These are phyloP conservation scores for Heimioporus punctisporus DNA, from an alignment of 1,284 basidiomycete genomes.

Conservation along the genomic window DNA sequence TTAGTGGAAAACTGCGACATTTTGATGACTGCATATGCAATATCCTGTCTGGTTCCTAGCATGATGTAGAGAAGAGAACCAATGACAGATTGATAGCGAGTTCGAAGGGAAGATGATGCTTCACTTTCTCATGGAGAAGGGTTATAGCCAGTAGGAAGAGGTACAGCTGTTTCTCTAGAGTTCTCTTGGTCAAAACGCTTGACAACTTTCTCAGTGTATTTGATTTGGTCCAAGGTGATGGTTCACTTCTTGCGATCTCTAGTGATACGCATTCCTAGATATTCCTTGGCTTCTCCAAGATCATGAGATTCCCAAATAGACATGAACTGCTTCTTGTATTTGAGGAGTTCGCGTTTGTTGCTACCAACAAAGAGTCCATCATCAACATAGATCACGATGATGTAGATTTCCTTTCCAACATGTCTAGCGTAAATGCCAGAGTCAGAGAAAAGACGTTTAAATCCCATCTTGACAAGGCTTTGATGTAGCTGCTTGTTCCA, in stretches of 20 bases:
- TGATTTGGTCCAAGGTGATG: background rate
- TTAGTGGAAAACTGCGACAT: slow-evolving; percentile 2
- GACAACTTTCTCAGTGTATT: background rate
- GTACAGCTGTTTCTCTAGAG: background rate
- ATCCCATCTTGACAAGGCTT: too few relatives aligned
- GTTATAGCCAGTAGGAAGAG: background rate
- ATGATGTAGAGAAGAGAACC: background rate
- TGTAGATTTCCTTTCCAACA: too few relatives aligned
- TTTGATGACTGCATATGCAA: background rate
- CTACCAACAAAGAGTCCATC: too few relatives aligned
- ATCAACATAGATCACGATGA: background rate
- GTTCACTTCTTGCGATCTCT: background rate
- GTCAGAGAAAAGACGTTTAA: too few relatives aligned
- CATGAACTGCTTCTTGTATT: too few relatives aligned
- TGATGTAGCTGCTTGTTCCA: too few relatives aligned
- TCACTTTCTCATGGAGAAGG: too few relatives aligned
- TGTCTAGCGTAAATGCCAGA: too few relatives aligned
- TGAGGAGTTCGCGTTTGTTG: too few relatives aligned
- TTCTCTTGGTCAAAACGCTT: background rate
- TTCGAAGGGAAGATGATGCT: too few relatives aligned
- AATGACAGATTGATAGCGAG: background rate
- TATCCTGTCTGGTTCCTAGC: background rate
- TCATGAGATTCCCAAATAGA: too few relatives aligned
- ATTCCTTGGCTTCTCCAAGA: too few relatives aligned
- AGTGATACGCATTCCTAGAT: background rate